Evolutionary conservation across 805 yeast genomes (phyloP).

Genomic region (Yamadazyma insecticola): DNA sequence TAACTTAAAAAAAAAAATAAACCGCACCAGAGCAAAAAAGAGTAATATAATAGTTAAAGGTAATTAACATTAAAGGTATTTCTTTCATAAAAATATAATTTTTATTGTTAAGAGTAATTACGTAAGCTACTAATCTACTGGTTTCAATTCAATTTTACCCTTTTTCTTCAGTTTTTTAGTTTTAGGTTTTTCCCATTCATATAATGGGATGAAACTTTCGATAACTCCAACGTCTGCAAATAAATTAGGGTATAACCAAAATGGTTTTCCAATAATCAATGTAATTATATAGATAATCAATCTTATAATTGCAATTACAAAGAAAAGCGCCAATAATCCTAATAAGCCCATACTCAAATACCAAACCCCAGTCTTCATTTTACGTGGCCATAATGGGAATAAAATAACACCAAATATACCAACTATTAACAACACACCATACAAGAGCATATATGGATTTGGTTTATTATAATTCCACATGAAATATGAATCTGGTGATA

Average conservation of each 20-base stretch:
- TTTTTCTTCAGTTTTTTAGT: constrained; percentile 21
- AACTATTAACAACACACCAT: constrained; percentile 62
- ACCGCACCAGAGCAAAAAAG: no score
- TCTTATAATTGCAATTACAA: constrained; percentile 75
- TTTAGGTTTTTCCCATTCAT: constrained; percentile 66
- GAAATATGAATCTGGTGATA: constrained; percentile 66
- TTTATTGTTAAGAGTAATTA: no score
- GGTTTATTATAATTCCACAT: constrained; percentile 80
- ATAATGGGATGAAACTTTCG: constrained; percentile 88
- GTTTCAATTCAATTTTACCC: constrained; percentile 33
- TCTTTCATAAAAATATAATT: no score
- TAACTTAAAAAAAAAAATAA: no score
- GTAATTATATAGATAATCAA: constrained; percentile 63
- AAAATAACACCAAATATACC: constrained; percentile 60
- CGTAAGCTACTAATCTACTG: constrained; percentile 26
- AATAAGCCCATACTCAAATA: constrained; percentile 75
- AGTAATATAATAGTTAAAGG: no score
- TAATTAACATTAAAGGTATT: no score
- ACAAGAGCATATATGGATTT: constrained; percentile 57
- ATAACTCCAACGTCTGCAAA: constrained; percentile 93
- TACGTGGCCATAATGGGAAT: constrained; percentile 93
- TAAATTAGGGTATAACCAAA: constrained; percentile 94
- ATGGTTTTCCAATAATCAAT: constrained; percentile 59
- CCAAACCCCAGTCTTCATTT: constrained; percentile 89
- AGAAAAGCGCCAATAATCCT: constrained; percentile 69